phyloP scores from a whole-genome alignment of 345 rosid genomes.

The Citrus reticulata region DNA sequence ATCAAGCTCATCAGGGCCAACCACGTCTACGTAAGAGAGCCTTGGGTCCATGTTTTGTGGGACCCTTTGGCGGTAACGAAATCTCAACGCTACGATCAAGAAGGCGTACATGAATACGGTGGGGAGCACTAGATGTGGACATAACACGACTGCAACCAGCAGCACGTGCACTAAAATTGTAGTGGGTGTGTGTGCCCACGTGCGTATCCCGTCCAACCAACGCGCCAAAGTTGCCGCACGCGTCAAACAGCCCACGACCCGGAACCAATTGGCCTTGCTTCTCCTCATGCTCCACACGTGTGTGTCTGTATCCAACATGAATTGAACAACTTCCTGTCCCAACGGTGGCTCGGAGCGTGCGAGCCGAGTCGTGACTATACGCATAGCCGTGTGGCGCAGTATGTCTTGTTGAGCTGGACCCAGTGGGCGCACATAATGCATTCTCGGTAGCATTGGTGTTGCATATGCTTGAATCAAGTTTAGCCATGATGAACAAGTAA shows the following conservation, averaged over 20 bases:
- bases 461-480: slow-evolving; percentile 67
- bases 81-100: slow-evolving; percentile 47
- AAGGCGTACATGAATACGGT: slow-evolving; percentile 84
- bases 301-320: slow-evolving; percentile 71
- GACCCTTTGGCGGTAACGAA: slow-evolving; percentile 51
- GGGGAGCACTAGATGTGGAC: slow-evolving; percentile 79
- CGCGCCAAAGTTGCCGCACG: slow-evolving; percentile 58
- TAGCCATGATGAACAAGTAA: slow-evolving; percentile 78
- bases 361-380: slow-evolving; percentile 64
- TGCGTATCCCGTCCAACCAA: slow-evolving; percentile 67
- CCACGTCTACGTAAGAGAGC: slow-evolving; percentile 59
- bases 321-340: slow-evolving; percentile 87
- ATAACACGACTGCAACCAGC: slow-evolving; percentile 59
- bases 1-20: slow-evolving; percentile 70
- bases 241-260: slow-evolving; percentile 66
- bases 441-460: slow-evolving; percentile 72
- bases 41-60: slow-evolving; percentile 57
- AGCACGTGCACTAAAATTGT: slow-evolving; percentile 63
- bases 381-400: slow-evolving; percentile 82
- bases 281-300: slow-evolving; percentile 94
- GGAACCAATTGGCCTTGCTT: slow-evolving; percentile 91
- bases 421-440: slow-evolving; percentile 75
- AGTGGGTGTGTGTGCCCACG: slow-evolving; percentile 72
- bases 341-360: slow-evolving; percentile 73
- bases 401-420: slow-evolving; percentile 81